Evolutionary conservation across 2,329 filamentous ascomycete species (phyloP).

Genomic region (Cercospora sp.): DNA sequence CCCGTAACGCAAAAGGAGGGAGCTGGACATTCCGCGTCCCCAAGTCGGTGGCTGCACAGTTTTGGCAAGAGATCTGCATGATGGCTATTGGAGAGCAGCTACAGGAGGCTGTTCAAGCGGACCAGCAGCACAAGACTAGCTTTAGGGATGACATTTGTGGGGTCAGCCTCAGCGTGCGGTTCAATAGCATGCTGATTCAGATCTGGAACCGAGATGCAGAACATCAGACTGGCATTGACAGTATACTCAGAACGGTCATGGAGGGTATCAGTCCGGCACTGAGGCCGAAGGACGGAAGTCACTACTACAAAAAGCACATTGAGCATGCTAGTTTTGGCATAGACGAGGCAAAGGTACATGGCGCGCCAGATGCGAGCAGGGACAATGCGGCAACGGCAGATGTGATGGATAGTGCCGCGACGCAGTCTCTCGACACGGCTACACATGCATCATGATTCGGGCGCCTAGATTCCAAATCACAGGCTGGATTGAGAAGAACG

Average conservation of each 20-base stretch:
- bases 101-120: slow-evolving; percentile 66
- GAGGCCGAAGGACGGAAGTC: slow-evolving; percentile 61
- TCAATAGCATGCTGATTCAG: slow-evolving; percentile 84
- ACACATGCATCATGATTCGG: neutral
- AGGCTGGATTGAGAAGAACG: neutral
- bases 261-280: slow-evolving; percentile 72
- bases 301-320: slow-evolving; percentile 81
- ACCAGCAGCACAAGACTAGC: slow-evolving; percentile 47
- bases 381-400: neutral
- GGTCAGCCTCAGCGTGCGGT: slow-evolving; percentile 81
- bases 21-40: slow-evolving; percentile 91
- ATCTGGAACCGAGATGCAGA: slow-evolving; percentile 90
- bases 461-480: neutral
- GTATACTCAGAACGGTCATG: slow-evolving; percentile 70
- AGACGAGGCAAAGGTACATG: neutral
- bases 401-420: neutral
- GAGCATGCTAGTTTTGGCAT: slow-evolving; percentile 71
- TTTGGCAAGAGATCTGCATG: slow-evolving; percentile 80
- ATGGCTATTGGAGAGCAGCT: slow-evolving; percentile 81
- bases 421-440: neutral
- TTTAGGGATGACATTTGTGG: slow-evolving; percentile 82
- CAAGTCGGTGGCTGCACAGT: slow-evolving; percentile 69
- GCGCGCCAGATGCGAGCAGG: neutral
- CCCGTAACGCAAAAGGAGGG: slow-evolving; percentile 80
- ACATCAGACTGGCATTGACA: slow-evolving; percentile 76